Conservation (phyloP, 371 early-diverging fungal species). For the Saksenaea oblongispora region DNA sequence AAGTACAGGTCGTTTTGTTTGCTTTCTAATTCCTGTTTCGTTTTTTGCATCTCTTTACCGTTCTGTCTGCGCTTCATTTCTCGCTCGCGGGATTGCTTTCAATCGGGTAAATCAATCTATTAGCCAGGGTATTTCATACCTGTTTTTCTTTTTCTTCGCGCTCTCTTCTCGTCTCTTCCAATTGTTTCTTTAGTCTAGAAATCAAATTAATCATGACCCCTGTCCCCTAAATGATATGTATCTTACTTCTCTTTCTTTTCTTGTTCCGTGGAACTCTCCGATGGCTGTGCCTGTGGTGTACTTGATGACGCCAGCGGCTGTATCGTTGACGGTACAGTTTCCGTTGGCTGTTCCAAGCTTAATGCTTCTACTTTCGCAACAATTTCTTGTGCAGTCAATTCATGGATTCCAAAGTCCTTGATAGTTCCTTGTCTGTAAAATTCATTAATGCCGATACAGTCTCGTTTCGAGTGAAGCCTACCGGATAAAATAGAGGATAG, state of each 20-base stretch:
- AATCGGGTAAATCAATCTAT: neutral
- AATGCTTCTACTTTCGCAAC: constrained; percentile 16
- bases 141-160: constrained; percentile 35
- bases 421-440: constrained; percentile 16
- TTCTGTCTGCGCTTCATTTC: constrained; percentile 44
- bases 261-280: neutral
- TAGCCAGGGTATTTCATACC: constrained; percentile 8
- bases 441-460: neutral
- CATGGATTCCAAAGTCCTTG: constrained; percentile 19
- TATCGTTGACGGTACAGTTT: neutral
- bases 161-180: constrained; percentile 38
- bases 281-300: neutral
- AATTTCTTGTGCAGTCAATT: constrained; percentile 12
- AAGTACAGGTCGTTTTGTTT: constrained; percentile 37
- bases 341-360: neutral
- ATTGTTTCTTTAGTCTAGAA: constrained; percentile 33
- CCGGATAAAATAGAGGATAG: constrained; percentile 24
- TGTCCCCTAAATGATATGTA: neutral
- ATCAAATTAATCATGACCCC: neutral
- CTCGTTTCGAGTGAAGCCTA: neutral
- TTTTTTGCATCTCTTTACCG: constrained; percentile 35
- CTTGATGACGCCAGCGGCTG: neutral
- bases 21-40: constrained; percentile 22
- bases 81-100: constrained; percentile 30
- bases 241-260: constrained; percentile 25